A percentile compares a stretch with the other conserved stretches of the same genome.
These are phyloP conservation scores for Zoysia pacifica DNA, from an alignment of 176 grass and related monocot genomes.

Conservation along the genomic window DNA sequence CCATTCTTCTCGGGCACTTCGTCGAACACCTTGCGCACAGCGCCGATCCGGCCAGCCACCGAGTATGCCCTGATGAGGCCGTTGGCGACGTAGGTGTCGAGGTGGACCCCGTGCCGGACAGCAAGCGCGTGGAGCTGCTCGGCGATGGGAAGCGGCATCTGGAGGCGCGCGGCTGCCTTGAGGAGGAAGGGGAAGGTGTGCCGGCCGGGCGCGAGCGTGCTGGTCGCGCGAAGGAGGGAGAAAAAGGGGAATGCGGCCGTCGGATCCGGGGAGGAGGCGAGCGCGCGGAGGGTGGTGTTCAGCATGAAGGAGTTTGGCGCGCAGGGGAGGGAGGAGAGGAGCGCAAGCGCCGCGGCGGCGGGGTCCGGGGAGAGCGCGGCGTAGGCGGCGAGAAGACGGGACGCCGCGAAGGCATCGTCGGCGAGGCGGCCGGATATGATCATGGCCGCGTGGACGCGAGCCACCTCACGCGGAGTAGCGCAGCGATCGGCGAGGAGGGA, in stretches of 20 bases:
- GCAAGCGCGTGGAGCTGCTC: constrained; percentile 50
- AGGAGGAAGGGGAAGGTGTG: constrained; percentile 62
- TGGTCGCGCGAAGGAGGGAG: not conserved
- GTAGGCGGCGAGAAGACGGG: constrained; percentile 41
- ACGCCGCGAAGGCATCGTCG: constrained; percentile 50
- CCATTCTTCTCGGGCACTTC: constrained; percentile 25
- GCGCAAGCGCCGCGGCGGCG: constrained; percentile 1
- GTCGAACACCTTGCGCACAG: constrained; percentile 48
- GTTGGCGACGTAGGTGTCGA: constrained; percentile 48
- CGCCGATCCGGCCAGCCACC: not conserved
- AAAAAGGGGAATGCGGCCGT: constrained; percentile 36
- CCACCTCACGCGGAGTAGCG: constrained; percentile 18
- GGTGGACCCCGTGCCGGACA: constrained; percentile 29
- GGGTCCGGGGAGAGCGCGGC: constrained; percentile 35
- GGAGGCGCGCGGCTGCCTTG: constrained; percentile 40
- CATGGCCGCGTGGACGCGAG: constrained; percentile 50
- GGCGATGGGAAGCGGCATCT: not conserved
- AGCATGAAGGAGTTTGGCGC: constrained; percentile 49
- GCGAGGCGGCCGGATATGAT: constrained; percentile 50
- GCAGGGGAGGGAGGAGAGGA: constrained; percentile 38
- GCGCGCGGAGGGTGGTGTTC: constrained; percentile 49
- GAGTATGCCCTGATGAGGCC: constrained; percentile 47
- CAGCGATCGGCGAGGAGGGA: constrained; percentile 53
- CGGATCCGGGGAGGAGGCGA: constrained; percentile 38
- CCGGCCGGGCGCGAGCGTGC: constrained; percentile 20